These are phyloP conservation scores for Arthrobotrys musiformis DNA, from an alignment of 2,329 filamentous ascomycete species.

Conservation along the genomic window DNA sequence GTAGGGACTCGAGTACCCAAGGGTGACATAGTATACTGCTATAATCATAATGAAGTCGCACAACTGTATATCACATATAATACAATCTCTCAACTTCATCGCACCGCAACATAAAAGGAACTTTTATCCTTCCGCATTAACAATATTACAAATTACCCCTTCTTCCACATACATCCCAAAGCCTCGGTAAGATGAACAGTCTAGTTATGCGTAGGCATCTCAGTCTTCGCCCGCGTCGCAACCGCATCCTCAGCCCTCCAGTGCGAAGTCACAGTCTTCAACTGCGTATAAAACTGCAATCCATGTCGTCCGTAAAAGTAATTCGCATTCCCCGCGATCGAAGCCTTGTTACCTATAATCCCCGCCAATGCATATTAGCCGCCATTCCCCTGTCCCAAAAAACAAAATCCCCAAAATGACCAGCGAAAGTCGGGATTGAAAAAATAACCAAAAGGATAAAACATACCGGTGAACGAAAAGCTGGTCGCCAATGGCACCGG, in stretches of 20 bases:
- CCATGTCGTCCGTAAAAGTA: slow-evolving; percentile 96
- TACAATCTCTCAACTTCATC: slow-evolving; percentile 21
- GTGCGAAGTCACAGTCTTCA: slow-evolving; percentile 90
- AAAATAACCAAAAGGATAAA: slow-evolving; percentile 86
- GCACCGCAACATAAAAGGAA: too few species aligned
- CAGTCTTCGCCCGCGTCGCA: slow-evolving; percentile 82
- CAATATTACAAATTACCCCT: slow-evolving; percentile 28
- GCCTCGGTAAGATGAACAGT: not conserved
- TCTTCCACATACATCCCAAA: too few species aligned
- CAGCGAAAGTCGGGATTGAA: too few species aligned
- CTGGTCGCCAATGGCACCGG: slow-evolving; percentile 73
- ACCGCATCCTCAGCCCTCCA: slow-evolving; percentile 89
- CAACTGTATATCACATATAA: slow-evolving; percentile 8
- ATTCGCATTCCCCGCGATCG: slow-evolving; percentile 88
- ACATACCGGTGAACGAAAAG: slow-evolving; percentile 73
- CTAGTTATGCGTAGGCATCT: slow-evolving; percentile 78
- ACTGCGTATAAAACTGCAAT: slow-evolving; percentile 93
- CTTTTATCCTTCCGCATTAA: too few species aligned
- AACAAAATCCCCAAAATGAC: too few species aligned
- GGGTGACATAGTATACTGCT: too few species aligned
- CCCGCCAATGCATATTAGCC: slow-evolving; percentile 78
- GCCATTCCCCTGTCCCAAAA: slow-evolving; percentile 72
- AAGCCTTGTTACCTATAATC: slow-evolving; percentile 76
- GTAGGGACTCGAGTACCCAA: too few species aligned
- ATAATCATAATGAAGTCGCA: too few species aligned